Evolutionary conservation across 1,284 basidiomycete species (phyloP), one percentile per base, ranked within the genome.

Genomic region (Trichosporon asahii): DNA sequence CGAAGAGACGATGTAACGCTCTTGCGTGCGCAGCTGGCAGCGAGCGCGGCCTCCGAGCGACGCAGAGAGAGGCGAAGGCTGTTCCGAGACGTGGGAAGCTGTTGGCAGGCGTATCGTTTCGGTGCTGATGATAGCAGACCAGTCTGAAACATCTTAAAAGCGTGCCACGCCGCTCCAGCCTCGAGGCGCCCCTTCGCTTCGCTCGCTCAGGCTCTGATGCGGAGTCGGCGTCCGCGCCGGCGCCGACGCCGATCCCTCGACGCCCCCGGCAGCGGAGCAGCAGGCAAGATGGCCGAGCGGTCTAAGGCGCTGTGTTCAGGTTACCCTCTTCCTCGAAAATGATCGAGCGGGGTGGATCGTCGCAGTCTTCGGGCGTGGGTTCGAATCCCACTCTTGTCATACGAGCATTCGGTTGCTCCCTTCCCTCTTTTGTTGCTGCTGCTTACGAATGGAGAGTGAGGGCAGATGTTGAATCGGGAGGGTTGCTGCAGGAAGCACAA

Each of bases 311-410:
- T 68, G 66, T 70, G 68, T 70, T 72, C 66, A 70, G 66, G 66
- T n/a, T n/a, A 60, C 5, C 15, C 18, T 5, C 44, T 21, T 21
- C 44, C 40, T 14, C 12, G 40, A 44, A n/a, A 21, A 21, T 46
- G 44, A 37, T 37, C 35, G 31, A 33, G 14, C 11, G 14, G 35
- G 35, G 44, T 46, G 44, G 9, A 18, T 7, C 40, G 23, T 60
- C 55, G 55, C 55, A 60, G 77, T 79, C 78, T 79, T 79, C 78
- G 78, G 78, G 75, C 78, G 78, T 80, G 78, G 78, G 78, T 80
- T 80, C 78, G 78, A 80, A 80, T 77, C 78, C 78, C 78, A 79
- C 77, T 76, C 65, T 67, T 21, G 68, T 70, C 68, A 69, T 14
- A 1, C 14, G 44, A 9, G 44, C 18, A 21, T 46, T 46, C 44